Evolutionary conservation across 805 yeast species (phyloP), one percentile per base, ranked within the genome.

Genomic region (Candida fluviatilis): DNA sequence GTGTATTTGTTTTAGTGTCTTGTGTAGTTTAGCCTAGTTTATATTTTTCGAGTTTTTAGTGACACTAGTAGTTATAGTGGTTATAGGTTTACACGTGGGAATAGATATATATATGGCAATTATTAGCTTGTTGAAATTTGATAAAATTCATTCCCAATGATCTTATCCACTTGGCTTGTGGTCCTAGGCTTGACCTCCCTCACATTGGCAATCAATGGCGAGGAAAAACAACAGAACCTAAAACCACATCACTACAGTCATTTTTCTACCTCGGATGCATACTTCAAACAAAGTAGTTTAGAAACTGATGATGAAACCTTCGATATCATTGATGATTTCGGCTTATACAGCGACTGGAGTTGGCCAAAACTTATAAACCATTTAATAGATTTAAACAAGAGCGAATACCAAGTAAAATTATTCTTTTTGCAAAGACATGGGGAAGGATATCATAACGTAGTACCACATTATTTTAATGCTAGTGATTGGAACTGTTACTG

Each of bases 371-470:
- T 62, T 2, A 18, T 46, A 5, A 33, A 41, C 2, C 33, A 45
- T n/a, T 18, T 56, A 8, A 39, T 31, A 10, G 26, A 37, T 8
- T 32, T 35, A 7, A 43, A 41, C 25, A 31, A 46, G 17, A 32
- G 38, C 17, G 38, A 43, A 12, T 33, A 31, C 8, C 32, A 37
- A 18, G 34, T 35, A 10, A 61, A 60, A 38, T 40, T 62, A 23
- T 41, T 62, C 14, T 60, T 56, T 29, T 36, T 62, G 6, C 62
- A 55, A 26, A 46, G 68, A 38, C 68, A 62, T 40, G 64, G 64
- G 8, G 61, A 61, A 46, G 66, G 63, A 7, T 56, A 41, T 37
- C 68, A 62, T 39, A 61, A 61, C 37, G 42, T 55, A 16, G 16
- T 23, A 18, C 25, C 38, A 19, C 14, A 23, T 19, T 17, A 38